Conservation (phyloP, 345 rosid genomes). For the Gossypium stocksii region DNA sequence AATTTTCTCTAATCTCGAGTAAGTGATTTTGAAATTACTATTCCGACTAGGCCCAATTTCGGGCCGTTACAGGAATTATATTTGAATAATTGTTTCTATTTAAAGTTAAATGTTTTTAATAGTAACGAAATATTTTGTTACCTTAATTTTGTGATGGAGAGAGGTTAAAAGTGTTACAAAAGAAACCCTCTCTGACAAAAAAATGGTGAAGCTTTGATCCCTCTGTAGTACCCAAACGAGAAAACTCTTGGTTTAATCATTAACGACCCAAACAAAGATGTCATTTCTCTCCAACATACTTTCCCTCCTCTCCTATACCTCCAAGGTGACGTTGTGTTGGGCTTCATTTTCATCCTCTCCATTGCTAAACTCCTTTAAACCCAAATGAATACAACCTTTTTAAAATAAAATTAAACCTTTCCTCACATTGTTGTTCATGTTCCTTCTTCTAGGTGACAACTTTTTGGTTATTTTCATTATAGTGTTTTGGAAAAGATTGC, state of each 20-base stretch:
- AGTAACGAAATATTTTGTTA: no score
- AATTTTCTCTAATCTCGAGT: no score
- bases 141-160: no score
- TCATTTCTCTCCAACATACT: constrained; percentile 65
- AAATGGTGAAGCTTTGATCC: constrained; percentile 64
- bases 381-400: constrained; percentile 83
- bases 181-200: constrained; percentile 46
- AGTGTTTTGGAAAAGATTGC: constrained; percentile 15
- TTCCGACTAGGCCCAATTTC: no score
- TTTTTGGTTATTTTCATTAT: constrained; percentile 53
- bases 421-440: constrained; percentile 30
- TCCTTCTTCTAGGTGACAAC: constrained; percentile 31
- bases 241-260: constrained; percentile 64
- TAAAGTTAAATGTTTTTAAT: no score
- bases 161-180: no score
- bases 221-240: constrained; percentile 62
- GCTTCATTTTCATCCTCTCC: constrained; percentile 61
- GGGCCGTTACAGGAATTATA: no score
- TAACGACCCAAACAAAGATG: constrained; percentile 70
- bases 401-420: constrained; percentile 38
- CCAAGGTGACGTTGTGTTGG: constrained; percentile 79
- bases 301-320: constrained; percentile 51
- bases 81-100: no score
- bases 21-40: no score
- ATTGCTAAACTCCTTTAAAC: constrained; percentile 55